phyloP scores from a whole-genome alignment of 306 rosid species.

The Cucumis sativus region Cucumber_9930_V3 NC_026656.2:9098501-9099000 shows the following conservation, averaged over 20 bases:
- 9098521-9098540: not conserved
- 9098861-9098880: not conserved
- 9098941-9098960: slow-evolving; percentile 5
- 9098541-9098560: not conserved
- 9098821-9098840: not conserved
- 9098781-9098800: not conserved
- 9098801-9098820: not conserved
- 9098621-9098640: not conserved
- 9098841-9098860: not conserved
- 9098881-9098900: not conserved
- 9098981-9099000: not conserved
- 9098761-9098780: no score
- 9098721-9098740: not conserved
- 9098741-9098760: not conserved
- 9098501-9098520: not conserved
- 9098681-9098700: not conserved
- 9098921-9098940: not conserved
- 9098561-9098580: not conserved
- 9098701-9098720: not conserved
- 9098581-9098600: not conserved
- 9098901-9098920: not conserved
- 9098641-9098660: not conserved
- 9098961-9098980: not conserved
- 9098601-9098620: not conserved
- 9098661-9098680: not conserved